These are phyloP conservation scores for Ascochyta clinopodiicola DNA, from an alignment of 2,329 filamentous ascomycete genomes.

Conservation along the genomic window DNA sequence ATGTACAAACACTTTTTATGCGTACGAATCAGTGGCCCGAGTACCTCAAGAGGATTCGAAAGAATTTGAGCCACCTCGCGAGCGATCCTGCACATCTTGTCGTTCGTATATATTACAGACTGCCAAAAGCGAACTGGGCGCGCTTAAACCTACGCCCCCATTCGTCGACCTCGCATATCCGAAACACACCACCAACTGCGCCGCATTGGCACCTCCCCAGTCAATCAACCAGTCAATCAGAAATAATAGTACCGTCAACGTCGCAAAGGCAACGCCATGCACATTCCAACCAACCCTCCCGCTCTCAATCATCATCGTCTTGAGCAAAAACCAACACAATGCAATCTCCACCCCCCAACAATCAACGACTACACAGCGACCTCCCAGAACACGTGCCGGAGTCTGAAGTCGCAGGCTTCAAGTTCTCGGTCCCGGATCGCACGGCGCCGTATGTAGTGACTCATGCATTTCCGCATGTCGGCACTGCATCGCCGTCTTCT, in stretches of 20 bases:
- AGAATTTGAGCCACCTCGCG: too few species aligned
- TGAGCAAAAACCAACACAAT: background rate
- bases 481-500: background rate
- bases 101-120: too few species aligned
- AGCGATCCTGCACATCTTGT: too few species aligned
- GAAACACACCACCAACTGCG: background rate
- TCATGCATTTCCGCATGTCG: background rate
- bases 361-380: background rate
- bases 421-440: constrained; percentile 1
- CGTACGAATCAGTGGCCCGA: too few species aligned
- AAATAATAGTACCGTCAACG: background rate
- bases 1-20: too few species aligned
- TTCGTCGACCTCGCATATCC: background rate
- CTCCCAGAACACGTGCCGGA: background rate
- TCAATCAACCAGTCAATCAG: background rate
- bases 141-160: background rate
- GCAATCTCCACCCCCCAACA: background rate
- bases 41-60: too few species aligned
- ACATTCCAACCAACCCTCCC: too few species aligned
- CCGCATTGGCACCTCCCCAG: background rate
- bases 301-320: background rate
- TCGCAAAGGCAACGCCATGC: background rate
- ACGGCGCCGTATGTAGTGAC: background rate
- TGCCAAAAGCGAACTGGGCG: too few species aligned
- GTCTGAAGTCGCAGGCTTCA: background rate